Percentiles rank a stretch among this genome's conserved stretches.
Conservation (phyloP, 192 early-diverging fungal genomes). For the Gonapodya sp. region DNA sequence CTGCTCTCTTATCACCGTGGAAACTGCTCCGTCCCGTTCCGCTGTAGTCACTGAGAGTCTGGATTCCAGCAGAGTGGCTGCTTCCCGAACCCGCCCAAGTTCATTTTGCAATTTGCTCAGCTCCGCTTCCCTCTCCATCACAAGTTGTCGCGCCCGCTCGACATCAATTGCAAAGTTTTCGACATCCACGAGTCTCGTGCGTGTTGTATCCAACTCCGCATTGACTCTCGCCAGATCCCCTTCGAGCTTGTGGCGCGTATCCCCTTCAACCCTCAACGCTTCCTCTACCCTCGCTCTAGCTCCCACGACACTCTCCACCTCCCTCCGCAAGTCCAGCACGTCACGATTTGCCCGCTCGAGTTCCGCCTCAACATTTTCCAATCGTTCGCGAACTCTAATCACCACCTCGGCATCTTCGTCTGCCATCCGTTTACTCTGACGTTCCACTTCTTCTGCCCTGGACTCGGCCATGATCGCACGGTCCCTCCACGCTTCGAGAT, state of each 20-base stretch:
- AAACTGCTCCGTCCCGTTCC: not conserved
- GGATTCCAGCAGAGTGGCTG: not conserved
- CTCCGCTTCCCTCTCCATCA: too few relatives aligned
- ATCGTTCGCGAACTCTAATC: not conserved
- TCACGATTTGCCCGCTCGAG: not conserved
- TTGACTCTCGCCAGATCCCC: not conserved
- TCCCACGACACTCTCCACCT: not conserved
- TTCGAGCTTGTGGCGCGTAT: not conserved
- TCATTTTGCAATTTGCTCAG: not conserved
- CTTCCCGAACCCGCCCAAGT: not conserved
- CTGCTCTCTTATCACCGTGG: not conserved
- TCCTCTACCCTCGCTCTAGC: not conserved
- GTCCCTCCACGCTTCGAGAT: not conserved
- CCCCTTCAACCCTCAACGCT: not conserved
- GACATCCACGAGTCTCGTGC: too few relatives aligned
- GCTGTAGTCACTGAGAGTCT: not conserved
- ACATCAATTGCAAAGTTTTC: too few relatives aligned
- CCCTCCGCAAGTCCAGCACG: not conserved
- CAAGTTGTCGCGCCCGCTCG: not conserved
- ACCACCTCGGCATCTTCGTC: not conserved
- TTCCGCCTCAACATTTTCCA: not conserved
- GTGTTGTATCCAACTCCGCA: too few relatives aligned
- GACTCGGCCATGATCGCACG: not conserved
- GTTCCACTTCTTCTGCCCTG: not conserved
- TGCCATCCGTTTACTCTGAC: not conserved